Evolutionary conservation across 352 stramenopile genomes (phyloP).

Genomic region (Pythium biforme): DNA sequence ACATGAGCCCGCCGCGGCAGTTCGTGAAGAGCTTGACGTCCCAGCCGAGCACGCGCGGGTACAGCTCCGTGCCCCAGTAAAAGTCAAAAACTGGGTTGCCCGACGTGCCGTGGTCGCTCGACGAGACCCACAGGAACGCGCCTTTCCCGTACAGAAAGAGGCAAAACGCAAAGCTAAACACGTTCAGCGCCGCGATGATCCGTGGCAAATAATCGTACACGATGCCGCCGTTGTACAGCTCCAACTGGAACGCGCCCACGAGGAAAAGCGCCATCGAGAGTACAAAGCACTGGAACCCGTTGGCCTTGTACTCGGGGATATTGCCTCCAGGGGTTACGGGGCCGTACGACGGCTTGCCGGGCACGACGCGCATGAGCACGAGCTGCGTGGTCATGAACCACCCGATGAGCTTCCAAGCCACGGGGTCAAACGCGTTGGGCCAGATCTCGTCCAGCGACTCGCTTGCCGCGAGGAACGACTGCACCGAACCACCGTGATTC

Average conservation of each 20-base stretch:
- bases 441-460: slow-evolving; percentile 74
- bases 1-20: slow-evolving; percentile 97
- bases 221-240: slow-evolving; percentile 63
- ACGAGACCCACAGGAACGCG: slow-evolving; percentile 78
- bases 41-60: slow-evolving; percentile 90
- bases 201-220: slow-evolving; percentile 89
- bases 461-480: slow-evolving; percentile 33
- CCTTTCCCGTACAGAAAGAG: slow-evolving; percentile 92
- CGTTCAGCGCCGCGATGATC: slow-evolving; percentile 91
- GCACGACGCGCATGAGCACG: slow-evolving; percentile 87
- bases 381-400: slow-evolving; percentile 89
- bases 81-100: slow-evolving; percentile 95
- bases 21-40: slow-evolving; percentile 98
- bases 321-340: slow-evolving; percentile 87
- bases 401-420: slow-evolving; percentile 89
- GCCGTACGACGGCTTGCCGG: slow-evolving; percentile 84
- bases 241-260: slow-evolving; percentile 42
- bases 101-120: slow-evolving; percentile 89
- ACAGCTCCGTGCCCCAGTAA: slow-evolving; percentile 97
- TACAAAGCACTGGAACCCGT: slow-evolving; percentile 91
- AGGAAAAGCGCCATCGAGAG: slow-evolving; percentile 84
- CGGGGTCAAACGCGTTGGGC: slow-evolving; percentile 79
- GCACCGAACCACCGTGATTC: slow-evolving; percentile 43
- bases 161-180: slow-evolving; percentile 95
- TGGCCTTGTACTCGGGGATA: slow-evolving; percentile 90